Base-by-base conservation (phyloP, 805 yeast species). In the Priceomyces fermenticarens region DNA sequence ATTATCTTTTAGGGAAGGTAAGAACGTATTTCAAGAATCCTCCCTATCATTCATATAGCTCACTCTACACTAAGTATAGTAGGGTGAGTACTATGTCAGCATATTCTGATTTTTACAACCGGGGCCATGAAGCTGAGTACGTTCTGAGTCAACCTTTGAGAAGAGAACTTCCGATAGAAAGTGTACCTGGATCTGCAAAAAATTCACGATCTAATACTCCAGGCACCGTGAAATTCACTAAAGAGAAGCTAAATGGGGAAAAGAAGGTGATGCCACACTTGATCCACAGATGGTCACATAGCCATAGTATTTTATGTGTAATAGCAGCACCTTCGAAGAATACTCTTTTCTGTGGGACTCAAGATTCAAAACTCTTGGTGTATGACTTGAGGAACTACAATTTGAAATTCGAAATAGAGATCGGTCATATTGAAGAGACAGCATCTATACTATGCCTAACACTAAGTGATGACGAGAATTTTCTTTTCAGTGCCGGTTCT, bases 271-370 rank as follows among this genome's bases (percentile, higher is more conserved):
- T 42, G 20, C 70, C 68, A 13, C 36, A 51, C 10, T 54, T 77
- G 27, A 60, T 83, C 2, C 97, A 91, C 58, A 72, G 77, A 53
- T 91, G 98, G 98, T 73, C 77, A 20, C 81, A 80, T 46, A 64
- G 74, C 2, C 81, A 78, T 50, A 83, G 95, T 1, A 82, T 90
- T 12, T 73, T 93, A 6, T 83, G 95, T 36, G 77, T 81, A 3
- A 75, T 78, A 6, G 73, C 85, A 7, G 80, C 85, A 15, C 85
- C 87, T 0, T 59, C 62, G 20, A 68, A 72, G 43, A 73, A 73
- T 27, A 60, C 84, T 6, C 48, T 91, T 3, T 85, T 87, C 57
- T 93, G 96, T 41, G 99, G 99, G 8, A 88, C 97, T 1, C 96
- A 90, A 49, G 87, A 86, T 53, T 86, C 93, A 9, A 78, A 77